phyloP scores from a whole-genome alignment of 495 filamentous ascomycete genomes.

The Penicillium maclennaniae region DNA sequence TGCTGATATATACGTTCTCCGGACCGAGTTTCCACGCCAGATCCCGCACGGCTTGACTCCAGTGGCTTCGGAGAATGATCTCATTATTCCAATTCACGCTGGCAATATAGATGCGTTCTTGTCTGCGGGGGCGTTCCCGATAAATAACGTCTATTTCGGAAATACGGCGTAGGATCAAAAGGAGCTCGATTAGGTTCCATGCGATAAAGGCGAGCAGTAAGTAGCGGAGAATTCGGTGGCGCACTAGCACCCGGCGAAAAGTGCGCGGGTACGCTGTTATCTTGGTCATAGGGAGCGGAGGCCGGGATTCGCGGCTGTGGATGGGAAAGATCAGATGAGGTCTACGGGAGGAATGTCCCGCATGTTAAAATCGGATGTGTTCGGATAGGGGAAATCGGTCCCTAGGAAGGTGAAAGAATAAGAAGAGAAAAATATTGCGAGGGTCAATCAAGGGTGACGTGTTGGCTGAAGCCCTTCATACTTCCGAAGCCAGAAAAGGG shows the following conservation, averaged over 20 bases:
- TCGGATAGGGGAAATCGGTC: background rate
- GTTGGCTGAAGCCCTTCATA: constrained; percentile 13
- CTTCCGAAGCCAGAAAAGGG: constrained; percentile 9
- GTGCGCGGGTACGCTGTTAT: constrained; percentile 10
- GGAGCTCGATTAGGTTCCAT: constrained; percentile 25
- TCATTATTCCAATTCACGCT: constrained; percentile 71
- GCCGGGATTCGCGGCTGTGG: constrained; percentile 6
- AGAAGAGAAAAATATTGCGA: background rate
- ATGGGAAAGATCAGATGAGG: background rate
- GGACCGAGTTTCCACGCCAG: constrained; percentile 55
- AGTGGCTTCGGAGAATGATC: constrained; percentile 54
- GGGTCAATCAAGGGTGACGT: constrained; percentile 8
- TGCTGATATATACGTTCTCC: constrained; percentile 65
- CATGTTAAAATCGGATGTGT: constrained; percentile 1
- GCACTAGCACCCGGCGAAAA: constrained; percentile 11
- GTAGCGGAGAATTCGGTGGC: constrained; percentile 20
- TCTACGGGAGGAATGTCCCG: background rate
- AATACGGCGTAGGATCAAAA: constrained; percentile 18
- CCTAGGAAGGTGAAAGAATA: background rate
- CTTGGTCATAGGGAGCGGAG: constrained; percentile 20
- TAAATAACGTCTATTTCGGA: constrained; percentile 15
- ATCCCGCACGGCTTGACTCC: constrained; percentile 57
- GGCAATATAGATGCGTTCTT: constrained; percentile 59
- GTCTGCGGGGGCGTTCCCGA: constrained; percentile 15
- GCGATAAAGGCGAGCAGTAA: constrained; percentile 19